Conservation (phyloP, 2,329 filamentous ascomycete genomes). For the Alternaria triticina region DNA sequence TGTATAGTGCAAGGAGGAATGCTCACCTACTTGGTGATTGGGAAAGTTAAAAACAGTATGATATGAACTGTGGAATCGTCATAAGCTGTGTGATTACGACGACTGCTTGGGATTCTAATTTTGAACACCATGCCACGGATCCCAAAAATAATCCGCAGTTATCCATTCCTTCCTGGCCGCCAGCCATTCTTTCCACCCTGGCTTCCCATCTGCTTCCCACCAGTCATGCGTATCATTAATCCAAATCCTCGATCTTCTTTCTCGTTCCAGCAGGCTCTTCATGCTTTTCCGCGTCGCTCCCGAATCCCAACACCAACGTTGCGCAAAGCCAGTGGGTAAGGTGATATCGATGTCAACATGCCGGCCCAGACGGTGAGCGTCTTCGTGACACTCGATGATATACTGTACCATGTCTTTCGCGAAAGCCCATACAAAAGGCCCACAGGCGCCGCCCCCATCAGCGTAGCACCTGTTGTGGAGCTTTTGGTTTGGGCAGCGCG, state of each 20-base stretch:
- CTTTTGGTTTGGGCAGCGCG: not conserved
- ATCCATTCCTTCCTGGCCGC: not conserved
- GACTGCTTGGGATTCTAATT: not conserved
- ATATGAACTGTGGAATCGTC: not conserved
- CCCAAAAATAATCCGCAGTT: not conserved
- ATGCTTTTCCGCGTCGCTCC: not conserved
- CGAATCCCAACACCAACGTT: not conserved
- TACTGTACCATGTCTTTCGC: slow-evolving; percentile 2
- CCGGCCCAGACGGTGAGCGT: not conserved
- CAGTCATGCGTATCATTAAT: not conserved
- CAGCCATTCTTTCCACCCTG: not conserved
- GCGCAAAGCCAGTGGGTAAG: not conserved
- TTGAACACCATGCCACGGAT: not conserved
- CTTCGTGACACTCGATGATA: not conserved
- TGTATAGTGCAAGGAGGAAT: not conserved
- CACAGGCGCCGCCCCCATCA: not conserved
- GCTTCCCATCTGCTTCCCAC: not conserved
- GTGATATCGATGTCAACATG: not conserved
- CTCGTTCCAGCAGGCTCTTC: not conserved
- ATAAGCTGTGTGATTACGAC: not conserved
- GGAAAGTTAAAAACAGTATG: not conserved
- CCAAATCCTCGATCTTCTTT: not conserved
- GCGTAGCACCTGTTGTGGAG: not conserved
- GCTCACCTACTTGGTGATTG: not conserved
- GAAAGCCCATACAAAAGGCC: slow-evolving; percentile 1